These are phyloP conservation scores for Apiotrichum akiyoshidainum DNA, from an alignment of 1,284 basidiomycete genomes.

Conservation along the genomic window DNA sequence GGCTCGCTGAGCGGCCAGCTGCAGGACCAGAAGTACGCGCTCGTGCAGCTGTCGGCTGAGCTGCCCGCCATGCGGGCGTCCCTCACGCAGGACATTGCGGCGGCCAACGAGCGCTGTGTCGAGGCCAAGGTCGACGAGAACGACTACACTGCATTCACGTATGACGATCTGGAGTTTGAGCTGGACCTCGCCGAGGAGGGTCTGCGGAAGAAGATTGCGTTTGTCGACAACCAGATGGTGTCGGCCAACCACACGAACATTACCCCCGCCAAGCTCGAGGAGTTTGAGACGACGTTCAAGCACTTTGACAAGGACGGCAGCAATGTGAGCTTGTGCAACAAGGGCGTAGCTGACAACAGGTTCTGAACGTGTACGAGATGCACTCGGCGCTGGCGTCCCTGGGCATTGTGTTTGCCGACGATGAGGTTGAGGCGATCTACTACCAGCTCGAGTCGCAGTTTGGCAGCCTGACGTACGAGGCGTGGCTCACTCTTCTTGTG, in stretches of 20 bases:
- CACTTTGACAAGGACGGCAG: constrained; percentile 93
- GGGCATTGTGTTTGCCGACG: constrained; percentile 88
- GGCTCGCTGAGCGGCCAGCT: constrained; percentile 73
- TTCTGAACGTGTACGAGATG: constrained; percentile 79
- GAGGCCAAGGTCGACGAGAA: constrained; percentile 97
- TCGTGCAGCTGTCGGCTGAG: constrained; percentile 28
- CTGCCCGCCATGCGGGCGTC: constrained; percentile 31
- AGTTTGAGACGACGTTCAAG: constrained; percentile 95
- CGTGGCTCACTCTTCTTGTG: constrained; percentile 86
- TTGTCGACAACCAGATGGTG: constrained; percentile 93
- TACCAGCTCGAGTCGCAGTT: constrained; percentile 78
- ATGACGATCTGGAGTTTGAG: constrained; percentile 87
- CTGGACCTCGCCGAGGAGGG: constrained; percentile 76
- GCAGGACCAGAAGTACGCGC: constrained; percentile 50
- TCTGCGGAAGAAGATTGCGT: constrained; percentile 83
- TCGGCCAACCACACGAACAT: constrained; percentile 59
- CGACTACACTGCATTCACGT: constrained; percentile 88
- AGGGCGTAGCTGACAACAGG: constrained; percentile 45
- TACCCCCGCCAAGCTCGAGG: constrained; percentile 92
- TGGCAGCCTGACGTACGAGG: constrained; percentile 86
- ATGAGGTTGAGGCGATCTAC: constrained; percentile 82
- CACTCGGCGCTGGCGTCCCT: constrained; percentile 88
- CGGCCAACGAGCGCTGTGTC: constrained; percentile 66
- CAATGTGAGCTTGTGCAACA: constrained; percentile 55
- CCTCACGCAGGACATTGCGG: constrained; percentile 33